Conservation (phyloP, 2,329 filamentous ascomycete genomes). For the Penicillium sp. region DNA sequence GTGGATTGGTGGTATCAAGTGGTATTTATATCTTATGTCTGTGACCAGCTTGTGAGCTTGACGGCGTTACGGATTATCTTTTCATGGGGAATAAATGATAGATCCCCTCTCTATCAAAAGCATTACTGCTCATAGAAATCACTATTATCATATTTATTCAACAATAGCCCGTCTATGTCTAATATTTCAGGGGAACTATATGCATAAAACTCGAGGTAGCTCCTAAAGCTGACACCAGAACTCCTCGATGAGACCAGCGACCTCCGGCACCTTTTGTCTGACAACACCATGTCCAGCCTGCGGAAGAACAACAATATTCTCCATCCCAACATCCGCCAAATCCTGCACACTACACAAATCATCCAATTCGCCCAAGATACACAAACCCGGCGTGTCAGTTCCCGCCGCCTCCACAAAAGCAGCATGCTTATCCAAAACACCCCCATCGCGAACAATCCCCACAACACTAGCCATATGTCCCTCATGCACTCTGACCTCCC, state of each 20-base stretch:
- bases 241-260: slow-evolving; percentile 31
- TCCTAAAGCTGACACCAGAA: neutral
- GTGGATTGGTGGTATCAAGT: neutral
- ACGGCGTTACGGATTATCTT: neutral
- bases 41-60: neutral
- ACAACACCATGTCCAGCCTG: slow-evolving; percentile 45
- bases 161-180: neutral
- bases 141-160: neutral
- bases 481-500: slow-evolving; percentile 49
- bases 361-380: slow-evolving; percentile 41
- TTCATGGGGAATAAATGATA: neutral
- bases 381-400: slow-evolving; percentile 27
- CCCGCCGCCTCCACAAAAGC: slow-evolving; percentile 30
- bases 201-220: neutral
- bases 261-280: slow-evolving; percentile 37
- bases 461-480: slow-evolving; percentile 51
- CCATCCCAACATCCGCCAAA: slow-evolving; percentile 34
- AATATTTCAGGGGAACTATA: neutral
- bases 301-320: slow-evolving; percentile 38
- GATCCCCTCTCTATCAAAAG: neutral
- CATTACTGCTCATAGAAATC: neutral
- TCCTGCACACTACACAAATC: slow-evolving; percentile 33
- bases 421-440: slow-evolving; percentile 40
- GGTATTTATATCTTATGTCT: neutral
- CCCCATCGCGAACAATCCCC: slow-evolving; percentile 49